Percentiles rank a stretch among this genome's conserved stretches.
These are phyloP conservation scores for Xylariales sp. DNA, from an alignment of 2,329 filamentous ascomycete genomes.

Conservation along the genomic window DNA sequence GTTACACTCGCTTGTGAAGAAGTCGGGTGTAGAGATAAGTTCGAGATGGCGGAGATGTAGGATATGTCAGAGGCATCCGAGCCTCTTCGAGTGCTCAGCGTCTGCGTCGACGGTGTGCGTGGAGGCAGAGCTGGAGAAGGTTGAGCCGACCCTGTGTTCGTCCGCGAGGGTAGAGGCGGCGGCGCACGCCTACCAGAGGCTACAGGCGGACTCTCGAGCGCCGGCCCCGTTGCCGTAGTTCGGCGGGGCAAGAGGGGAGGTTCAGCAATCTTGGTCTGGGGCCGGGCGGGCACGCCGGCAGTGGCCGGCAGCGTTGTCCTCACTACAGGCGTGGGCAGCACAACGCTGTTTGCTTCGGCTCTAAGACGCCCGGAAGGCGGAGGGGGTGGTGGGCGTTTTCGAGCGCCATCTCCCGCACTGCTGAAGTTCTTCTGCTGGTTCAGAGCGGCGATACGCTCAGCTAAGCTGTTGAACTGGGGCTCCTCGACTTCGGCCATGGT, in stretches of 20 bases:
- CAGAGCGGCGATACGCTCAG: slow-evolving; percentile 60
- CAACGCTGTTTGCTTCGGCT: slow-evolving; percentile 31
- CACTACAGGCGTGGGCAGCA: too few species aligned
- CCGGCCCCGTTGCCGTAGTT: slow-evolving; percentile 25
- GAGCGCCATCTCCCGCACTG: slow-evolving; percentile 24
- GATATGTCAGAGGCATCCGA: slow-evolving; percentile 57
- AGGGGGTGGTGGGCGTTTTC: slow-evolving; percentile 39
- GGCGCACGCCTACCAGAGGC: slow-evolving; percentile 22
- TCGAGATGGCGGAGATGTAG: slow-evolving; percentile 48
- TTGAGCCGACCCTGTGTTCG: slow-evolving; percentile 32
- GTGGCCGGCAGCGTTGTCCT: too few species aligned
- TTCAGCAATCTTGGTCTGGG: slow-evolving; percentile 21
- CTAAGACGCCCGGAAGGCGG: slow-evolving; percentile 36
- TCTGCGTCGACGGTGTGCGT: slow-evolving; percentile 42
- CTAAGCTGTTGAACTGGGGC: slow-evolving; percentile 55
- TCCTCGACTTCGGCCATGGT: slow-evolving; percentile 59
- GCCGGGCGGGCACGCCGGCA: slow-evolving; percentile 39
- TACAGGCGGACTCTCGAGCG: slow-evolving; percentile 17
- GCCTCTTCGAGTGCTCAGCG: slow-evolving; percentile 40
- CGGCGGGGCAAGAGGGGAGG: slow-evolving; percentile 33
- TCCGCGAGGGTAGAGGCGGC: slow-evolving; percentile 32
- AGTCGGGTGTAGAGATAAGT: slow-evolving; percentile 41
- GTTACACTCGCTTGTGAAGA: slow-evolving; percentile 45
- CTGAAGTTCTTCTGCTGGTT: slow-evolving; percentile 58
- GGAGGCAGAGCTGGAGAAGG: slow-evolving; percentile 46